Percentiles rank a stretch among this genome's conserved stretches.
Conservation (phyloP, 1,139 yeast genomes). For the Saccharomyces hybrid region DNA sequence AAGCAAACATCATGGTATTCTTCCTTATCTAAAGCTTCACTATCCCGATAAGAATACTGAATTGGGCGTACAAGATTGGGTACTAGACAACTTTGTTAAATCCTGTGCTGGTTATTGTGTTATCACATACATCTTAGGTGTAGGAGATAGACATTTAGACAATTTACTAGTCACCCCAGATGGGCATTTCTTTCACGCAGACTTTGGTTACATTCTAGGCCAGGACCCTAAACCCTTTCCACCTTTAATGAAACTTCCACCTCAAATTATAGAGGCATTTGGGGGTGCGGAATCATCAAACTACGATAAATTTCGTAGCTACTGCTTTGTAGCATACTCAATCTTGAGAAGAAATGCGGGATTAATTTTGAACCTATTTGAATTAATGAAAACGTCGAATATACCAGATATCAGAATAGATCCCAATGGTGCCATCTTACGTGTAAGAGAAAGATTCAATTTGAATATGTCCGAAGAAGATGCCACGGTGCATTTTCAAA, state of each 20-base stretch:
- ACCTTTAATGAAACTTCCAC: conserved; percentile 94
- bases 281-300: conserved; percentile 86
- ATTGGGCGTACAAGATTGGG: conserved; percentile 63
- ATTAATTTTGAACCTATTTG: conserved; percentile 80
- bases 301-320: conserved; percentile 77
- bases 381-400: conserved; percentile 87
- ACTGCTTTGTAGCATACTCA: conserved; percentile 90
- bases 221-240: conserved; percentile 98
- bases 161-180: conserved; percentile 66
- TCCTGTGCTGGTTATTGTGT: conserved; percentile 98
- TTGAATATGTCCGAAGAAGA: conserved; percentile 91
- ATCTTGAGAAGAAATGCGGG: conserved; percentile 85
- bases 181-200: conserved; percentile 93
- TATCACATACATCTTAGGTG: conserved; percentile 86
- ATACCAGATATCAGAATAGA: conserved; percentile 81
- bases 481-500: conserved; percentile 89
- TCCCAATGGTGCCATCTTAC: conserved; percentile 69
- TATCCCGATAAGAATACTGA: conserved; percentile 54
- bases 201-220: conserved; percentile 92
- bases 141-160: conserved; percentile 94
- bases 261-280: conserved; percentile 95
- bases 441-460: conserved; percentile 90
- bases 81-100: conserved; percentile 89
- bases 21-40: conserved; percentile 60
- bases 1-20: conserved; percentile 64